phyloP scores from a whole-genome alignment of 2,329 filamentous ascomycete species.

The Zarea fungicola region DNA sequence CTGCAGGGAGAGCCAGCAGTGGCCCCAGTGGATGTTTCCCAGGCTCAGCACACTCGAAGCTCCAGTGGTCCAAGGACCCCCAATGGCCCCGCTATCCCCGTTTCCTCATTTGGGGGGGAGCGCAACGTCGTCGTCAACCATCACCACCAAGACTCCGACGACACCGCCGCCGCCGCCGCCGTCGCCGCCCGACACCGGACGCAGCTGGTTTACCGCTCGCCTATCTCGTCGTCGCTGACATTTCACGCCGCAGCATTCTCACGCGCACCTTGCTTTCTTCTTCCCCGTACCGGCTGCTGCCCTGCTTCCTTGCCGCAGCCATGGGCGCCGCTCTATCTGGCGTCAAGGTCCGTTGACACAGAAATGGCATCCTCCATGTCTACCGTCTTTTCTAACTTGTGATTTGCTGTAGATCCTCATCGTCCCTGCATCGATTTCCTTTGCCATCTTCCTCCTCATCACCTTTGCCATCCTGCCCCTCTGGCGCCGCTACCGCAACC shows the following conservation, averaged over 20 bases:
- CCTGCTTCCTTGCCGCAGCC: slow-evolving; percentile 13
- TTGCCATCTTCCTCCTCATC: slow-evolving; percentile 61
- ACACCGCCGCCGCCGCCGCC: neutral
- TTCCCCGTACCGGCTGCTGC: neutral
- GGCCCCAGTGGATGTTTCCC: too few species aligned
- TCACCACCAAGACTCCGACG: neutral
- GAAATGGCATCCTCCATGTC: too few species aligned
- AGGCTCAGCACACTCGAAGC: too few species aligned
- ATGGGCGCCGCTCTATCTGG: slow-evolving; percentile 31
- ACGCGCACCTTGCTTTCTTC: neutral
- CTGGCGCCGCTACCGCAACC: slow-evolving; percentile 63
- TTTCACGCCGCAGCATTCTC: neutral
- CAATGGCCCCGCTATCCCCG: neutral
- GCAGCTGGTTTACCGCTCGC: too few species aligned
- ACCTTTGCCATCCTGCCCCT: slow-evolving; percentile 62
- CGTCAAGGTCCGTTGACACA: slow-evolving; percentile 32
- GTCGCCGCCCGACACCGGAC: neutral
- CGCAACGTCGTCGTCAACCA: neutral
- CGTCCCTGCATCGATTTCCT: slow-evolving; percentile 64
- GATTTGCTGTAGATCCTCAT: slow-evolving; percentile 53
- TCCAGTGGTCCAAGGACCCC: too few species aligned
- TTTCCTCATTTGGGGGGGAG: neutral
- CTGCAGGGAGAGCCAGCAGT: too few species aligned
- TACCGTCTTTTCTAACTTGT: neutral
- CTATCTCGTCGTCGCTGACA: neutral